Base-by-base conservation (phyloP, 495 filamentous ascomycete genomes). In the Neurospora pannonica region DNA sequence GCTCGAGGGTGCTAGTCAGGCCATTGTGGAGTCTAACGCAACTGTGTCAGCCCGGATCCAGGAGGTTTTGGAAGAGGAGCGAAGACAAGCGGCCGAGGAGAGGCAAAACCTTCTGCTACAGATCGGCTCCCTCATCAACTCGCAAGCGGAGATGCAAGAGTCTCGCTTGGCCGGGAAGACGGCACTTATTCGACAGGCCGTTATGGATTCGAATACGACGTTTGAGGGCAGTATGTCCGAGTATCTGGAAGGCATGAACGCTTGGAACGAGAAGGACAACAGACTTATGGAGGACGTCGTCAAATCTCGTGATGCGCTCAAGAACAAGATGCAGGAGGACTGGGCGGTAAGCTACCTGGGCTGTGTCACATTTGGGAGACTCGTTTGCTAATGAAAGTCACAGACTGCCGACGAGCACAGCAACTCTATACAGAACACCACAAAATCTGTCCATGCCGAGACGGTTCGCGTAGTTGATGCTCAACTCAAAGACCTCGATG, bases 381-480 rank as follows among this genome's bases (percentile, higher is more conserved):
- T 48, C 74, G 15, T 67, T 75, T 78, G 76, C 83, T 84, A 78
- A 83, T 72, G 28, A 70, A 5, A 76, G 31, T 62, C 28, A 5
- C 73, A 96, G 92, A 79, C 83, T 15, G 93, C 95, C 36, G 92
- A 95, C 75, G 88, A 92, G 75, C 92, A 94, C 76, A 95, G 93
- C 76, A 88, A 83, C 1, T 90, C 92, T 4, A 94, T 98, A 74
- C 92, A 94, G 75, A 87, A 87, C 3, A 91, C 92, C 0, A 97
- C 95, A 1, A 91, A 92, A 72, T 92, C 93, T 0, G 94, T 98
- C 11, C 94, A 98, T 74, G 91, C 93, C n/a, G 92, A 97, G 82
- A 97, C 95, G 0, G 89, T 97, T 24, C 90, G 90, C 1, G 96
- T 97, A 76, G 95, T 98, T 11, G 92, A 95, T 79, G 91, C 90